Base-by-base conservation (phyloP, 768 basidiomycete species). In the Cyclocybe cylindracea region DNA sequence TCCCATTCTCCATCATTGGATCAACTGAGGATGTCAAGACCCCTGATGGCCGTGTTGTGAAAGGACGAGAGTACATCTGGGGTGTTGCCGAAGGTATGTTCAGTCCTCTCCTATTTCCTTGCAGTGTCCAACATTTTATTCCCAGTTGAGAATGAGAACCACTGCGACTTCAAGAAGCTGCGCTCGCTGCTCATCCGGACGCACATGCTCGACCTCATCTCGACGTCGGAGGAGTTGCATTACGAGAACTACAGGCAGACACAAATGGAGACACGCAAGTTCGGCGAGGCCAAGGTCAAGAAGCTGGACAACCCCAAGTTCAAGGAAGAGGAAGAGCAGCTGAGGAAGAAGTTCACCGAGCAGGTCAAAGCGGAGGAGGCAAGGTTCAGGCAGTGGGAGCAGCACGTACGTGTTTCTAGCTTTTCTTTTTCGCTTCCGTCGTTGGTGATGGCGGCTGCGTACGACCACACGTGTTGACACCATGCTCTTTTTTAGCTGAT, bases 251-350 rank as follows among this genome's bases (percentile, higher is more conserved):
- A 99, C 80, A 83, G 97, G 54, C 92, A 96, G 63, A 84, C 92
- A 60, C 97, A 98, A 76, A 98, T 99, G 97, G 97, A 99, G 80
- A 98, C 97, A 7, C 89, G 97, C 73, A 98, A 98, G 74, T 96
- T 94, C 59, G 97, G 95, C 60, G 97, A 98, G 70, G 87, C 94
- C 60, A 98, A 98, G 77, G 92, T 95, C 64, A 95, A 93, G 84
- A 98, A 98, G 77, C 80, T 92, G 60, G 95, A 99, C 75, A 99
- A 98, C 72, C 96, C 97, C 62, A 98, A 98, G 74, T 99, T 96
- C 86, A 95, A 95, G 78, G 97, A 98, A 70, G 97, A 99, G 75
- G 96, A 99, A 70, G 97, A 99, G 72, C 80, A 86, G 53, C 84
- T 98, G 55, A 82, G 96, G 66, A 98, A 95, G 80, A 85, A 94